Evolutionary conservation across 306 rosid genomes (phyloP).

Genomic region (Citrullus mucosospermus): DNA sequence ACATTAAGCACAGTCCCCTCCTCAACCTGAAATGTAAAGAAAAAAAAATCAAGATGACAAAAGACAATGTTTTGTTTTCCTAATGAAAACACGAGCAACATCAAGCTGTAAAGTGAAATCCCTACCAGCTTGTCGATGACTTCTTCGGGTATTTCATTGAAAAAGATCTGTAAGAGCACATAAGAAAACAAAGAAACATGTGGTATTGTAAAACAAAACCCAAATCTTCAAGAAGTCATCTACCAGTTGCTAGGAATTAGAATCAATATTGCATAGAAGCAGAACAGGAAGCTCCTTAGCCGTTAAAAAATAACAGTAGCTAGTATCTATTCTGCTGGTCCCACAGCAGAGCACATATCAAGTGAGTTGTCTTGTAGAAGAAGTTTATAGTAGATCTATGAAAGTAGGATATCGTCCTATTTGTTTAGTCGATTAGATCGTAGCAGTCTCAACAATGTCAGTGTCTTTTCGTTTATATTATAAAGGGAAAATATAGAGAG

Average conservation of each 20-base stretch:
- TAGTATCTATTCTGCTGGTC: neutral
- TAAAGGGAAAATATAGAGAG: neutral
- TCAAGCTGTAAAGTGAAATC: constrained; percentile 13
- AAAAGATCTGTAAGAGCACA: constrained; percentile 52
- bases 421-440: neutral
- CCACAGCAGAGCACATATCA: neutral
- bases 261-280: neutral
- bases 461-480: neutral
- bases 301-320: neutral
- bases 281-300: neutral
- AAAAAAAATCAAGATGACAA: neutral
- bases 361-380: neutral
- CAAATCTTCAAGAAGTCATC: neutral
- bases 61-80: neutral
- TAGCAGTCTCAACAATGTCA: neutral
- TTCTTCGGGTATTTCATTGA: constrained; percentile 82
- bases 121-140: constrained; percentile 73
- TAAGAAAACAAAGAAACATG: neutral
- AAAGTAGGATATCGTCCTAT: neutral
- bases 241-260: neutral
- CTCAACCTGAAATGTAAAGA: constrained; percentile 39
- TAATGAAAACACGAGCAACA: constrained; percentile 3
- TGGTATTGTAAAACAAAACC: neutral
- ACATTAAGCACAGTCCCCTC: constrained; percentile 76
- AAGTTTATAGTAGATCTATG: neutral